These are phyloP conservation scores for Bruguiera sexangula DNA, from an alignment of 345 rosid genomes.

Conservation along the genomic window DNA sequence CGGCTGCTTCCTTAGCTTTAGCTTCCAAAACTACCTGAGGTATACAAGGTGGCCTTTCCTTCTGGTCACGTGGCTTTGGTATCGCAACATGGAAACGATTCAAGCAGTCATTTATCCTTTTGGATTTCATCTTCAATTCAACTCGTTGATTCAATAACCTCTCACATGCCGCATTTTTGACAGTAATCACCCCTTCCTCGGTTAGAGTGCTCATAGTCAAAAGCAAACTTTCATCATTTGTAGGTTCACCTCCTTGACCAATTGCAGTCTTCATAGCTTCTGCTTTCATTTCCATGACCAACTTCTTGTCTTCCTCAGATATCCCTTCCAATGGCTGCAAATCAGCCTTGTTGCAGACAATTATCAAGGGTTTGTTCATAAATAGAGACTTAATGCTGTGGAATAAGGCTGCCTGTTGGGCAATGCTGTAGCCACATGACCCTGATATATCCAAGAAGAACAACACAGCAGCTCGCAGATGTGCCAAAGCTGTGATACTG, in stretches of 20 bases:
- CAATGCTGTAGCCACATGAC: constrained; percentile 89
- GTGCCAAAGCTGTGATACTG: constrained; percentile 90
- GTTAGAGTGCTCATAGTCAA: constrained; percentile 53
- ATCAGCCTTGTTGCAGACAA: constrained; percentile 97
- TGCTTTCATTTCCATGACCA: constrained; percentile 73
- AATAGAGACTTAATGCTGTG: constrained; percentile 88
- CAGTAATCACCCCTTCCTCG: constrained; percentile 59
- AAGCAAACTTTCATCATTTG: constrained; percentile 64
- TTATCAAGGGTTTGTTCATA: constrained; percentile 83
- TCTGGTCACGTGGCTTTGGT: constrained; percentile 79
- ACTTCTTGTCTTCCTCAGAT: constrained; percentile 63
- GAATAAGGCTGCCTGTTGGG: constrained; percentile 92
- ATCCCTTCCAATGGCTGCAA: constrained; percentile 78
- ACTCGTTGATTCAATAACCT: constrained; percentile 83
- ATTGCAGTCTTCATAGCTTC: constrained; percentile 72
- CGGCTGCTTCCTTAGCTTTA: constrained; percentile 49
- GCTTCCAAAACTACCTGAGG: constrained; percentile 81
- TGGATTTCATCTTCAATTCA: constrained; percentile 89
- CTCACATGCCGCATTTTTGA: constrained; percentile 76
- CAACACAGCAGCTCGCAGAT: constrained; percentile 81
- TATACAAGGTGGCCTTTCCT: constrained; percentile 64
- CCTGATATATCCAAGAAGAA: constrained; percentile 85
- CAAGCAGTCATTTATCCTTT: constrained; percentile 82
- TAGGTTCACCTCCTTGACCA: constrained; percentile 59
- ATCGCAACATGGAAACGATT: constrained; percentile 88